These are phyloP conservation scores for Silene conica DNA, from an alignment of 148 eudicot genomes.

Conservation along the genomic window DNA sequence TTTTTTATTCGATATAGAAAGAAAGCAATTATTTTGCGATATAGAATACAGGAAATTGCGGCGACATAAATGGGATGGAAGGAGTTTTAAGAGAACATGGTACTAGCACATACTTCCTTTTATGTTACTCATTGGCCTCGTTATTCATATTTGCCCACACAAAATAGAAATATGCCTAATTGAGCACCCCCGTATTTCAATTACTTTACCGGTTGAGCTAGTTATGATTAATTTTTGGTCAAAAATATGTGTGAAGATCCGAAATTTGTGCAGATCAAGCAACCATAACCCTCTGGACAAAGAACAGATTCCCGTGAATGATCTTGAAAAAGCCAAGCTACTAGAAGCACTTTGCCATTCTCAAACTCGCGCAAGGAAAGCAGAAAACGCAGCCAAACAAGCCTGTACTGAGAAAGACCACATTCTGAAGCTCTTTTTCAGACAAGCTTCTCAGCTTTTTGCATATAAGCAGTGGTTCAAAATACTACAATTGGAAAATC, in stretches of 20 bases:
- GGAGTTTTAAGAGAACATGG: too few species aligned
- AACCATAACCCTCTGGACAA: conserved; percentile 19
- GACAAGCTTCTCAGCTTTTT: conserved; percentile 82
- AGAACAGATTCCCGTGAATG: conserved; percentile 20
- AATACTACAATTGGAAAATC: conserved; percentile 69
- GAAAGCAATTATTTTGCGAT: too few species aligned
- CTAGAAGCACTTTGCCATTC: conserved; percentile 88
- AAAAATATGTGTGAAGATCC: background rate
- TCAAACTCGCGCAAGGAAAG: conserved; percentile 94
- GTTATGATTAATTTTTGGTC: background rate
- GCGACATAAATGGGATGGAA: too few species aligned
- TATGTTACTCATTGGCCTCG: too few species aligned
- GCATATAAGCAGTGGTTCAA: conserved; percentile 90
- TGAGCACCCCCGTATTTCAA: too few species aligned
- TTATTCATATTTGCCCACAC: too few species aligned
- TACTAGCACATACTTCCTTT: too few species aligned
- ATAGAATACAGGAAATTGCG: too few species aligned
- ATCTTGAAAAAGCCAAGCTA: conserved; percentile 55
- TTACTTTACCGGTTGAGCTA: background rate
- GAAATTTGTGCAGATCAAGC: conserved; percentile 18
- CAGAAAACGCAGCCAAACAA: conserved; percentile 73
- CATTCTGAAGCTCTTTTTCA: conserved; percentile 68
- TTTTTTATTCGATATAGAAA: too few species aligned
- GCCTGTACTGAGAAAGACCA: conserved; percentile 75
- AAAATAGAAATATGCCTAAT: too few species aligned